Evolutionary conservation across 176 grass and related monocot genomes (phyloP).

Genomic region (Raddia distichophylla): DNA sequence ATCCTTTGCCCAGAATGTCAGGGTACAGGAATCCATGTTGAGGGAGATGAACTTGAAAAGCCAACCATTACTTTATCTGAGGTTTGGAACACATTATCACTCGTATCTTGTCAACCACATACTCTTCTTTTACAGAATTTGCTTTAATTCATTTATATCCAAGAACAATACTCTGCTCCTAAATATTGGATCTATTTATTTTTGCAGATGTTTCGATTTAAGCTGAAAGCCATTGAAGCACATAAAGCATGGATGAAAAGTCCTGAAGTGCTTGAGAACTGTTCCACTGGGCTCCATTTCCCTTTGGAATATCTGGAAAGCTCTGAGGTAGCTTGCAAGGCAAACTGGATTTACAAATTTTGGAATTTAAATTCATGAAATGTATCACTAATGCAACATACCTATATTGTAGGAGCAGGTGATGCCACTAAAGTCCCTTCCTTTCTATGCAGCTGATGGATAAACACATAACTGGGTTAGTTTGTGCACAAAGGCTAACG

Average conservation of each 20-base stretch:
- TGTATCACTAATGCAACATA: neutral
- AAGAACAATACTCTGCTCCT: neutral
- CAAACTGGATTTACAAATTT: neutral
- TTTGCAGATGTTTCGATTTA: conserved; percentile 87
- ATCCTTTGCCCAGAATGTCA: conserved; percentile 92
- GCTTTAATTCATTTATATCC: neutral
- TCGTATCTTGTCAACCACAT: neutral
- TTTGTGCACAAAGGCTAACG: neutral
- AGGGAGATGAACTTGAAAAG: conserved; percentile 86
- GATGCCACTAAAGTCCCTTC: conserved; percentile 58
- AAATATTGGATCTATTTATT: conserved; percentile 11
- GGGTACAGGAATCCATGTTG: conserved; percentile 74
- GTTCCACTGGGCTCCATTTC: conserved; percentile 92
- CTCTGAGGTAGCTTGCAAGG: conserved; percentile 52
- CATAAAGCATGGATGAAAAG: conserved; percentile 98
- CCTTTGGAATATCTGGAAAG: conserved; percentile 53
- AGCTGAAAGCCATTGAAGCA: conserved; percentile 91
- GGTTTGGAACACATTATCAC: conserved; percentile 45
- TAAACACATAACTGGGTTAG: neutral
- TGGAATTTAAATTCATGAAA: neutral
- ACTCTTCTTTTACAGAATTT: conserved; percentile 9
- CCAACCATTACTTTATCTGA: conserved; percentile 83
- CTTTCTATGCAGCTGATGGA: conserved; percentile 75
- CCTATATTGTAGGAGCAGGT: conserved; percentile 61
- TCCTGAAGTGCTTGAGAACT: conserved; percentile 82